Percentiles rank a stretch among this genome's conserved stretches.
phyloP scores from a whole-genome alignment of 148 eudicot genomes.

The Diospyros kaki region DNA sequence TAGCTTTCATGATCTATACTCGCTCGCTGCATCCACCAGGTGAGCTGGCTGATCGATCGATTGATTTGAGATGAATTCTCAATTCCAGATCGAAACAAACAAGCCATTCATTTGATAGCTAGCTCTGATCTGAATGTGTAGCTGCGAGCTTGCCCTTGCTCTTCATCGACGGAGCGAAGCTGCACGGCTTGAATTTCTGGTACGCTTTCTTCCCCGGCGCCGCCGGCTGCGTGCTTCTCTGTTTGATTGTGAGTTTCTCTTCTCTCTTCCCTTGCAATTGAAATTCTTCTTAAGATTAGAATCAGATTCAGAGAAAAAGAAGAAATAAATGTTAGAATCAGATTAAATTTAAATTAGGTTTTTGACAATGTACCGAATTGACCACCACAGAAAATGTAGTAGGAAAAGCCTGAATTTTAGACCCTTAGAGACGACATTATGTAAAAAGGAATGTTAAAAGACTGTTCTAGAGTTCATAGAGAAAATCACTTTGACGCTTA shows the following conservation, averaged over 20 bases:
- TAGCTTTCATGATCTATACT: constrained; percentile 82
- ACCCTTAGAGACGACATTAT: too few species aligned
- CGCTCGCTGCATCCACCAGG: constrained; percentile 88
- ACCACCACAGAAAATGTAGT: too few species aligned
- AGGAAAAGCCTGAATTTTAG: too few species aligned
- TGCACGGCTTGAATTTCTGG: constrained; percentile 81
- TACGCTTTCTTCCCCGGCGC: constrained; percentile 91
- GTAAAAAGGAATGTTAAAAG: too few species aligned
- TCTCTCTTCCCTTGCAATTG: not conserved
- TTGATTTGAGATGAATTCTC: not conserved
- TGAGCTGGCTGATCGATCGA: constrained; percentile 16
- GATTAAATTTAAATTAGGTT: too few species aligned
- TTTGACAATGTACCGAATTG: too few species aligned
- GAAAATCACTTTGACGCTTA: too few species aligned
- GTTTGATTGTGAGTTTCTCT: constrained; percentile 74
- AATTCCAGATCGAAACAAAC: too few species aligned
- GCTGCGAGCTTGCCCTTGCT: constrained; percentile 94
- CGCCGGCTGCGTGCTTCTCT: constrained; percentile 73
- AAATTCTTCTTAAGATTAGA: not conserved
- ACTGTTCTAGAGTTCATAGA: too few species aligned
- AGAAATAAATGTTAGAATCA: too few species aligned
- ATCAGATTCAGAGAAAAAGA: too few species aligned
- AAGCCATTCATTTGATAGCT: too few species aligned
- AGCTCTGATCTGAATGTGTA: constrained; percentile 17
- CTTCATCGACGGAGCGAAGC: constrained; percentile 81